Evolutionary conservation across 495 filamentous ascomycete genomes (phyloP).

Genomic region (Penicillium atrosanguineum): DNA sequence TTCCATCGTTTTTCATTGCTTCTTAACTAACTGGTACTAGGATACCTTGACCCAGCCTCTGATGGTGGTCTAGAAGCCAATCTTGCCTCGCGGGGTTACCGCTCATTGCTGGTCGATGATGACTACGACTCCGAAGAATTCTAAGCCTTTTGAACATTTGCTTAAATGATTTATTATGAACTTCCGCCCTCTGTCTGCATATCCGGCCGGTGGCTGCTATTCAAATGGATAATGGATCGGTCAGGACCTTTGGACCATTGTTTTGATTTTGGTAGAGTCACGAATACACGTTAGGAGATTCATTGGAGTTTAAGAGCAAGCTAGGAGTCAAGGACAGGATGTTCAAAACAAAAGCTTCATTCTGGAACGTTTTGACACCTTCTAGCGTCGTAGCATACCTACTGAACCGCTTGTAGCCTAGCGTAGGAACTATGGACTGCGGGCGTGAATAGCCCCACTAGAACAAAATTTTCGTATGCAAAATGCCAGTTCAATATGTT

Average conservation of each 20-base stretch:
- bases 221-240: background rate
- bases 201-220: background rate
- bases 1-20: background rate
- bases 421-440: too few relatives aligned
- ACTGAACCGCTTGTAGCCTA: too few relatives aligned
- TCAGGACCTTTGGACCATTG: background rate
- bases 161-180: background rate
- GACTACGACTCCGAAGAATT: conserved; percentile 54
- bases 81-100: conserved; percentile 53
- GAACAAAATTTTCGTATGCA: too few relatives aligned
- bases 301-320: background rate
- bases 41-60: conserved; percentile 80
- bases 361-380: background rate
- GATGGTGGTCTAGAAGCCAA: conserved; percentile 87
- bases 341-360: background rate
- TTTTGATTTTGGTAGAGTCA: background rate
- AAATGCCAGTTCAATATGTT: too few relatives aligned
- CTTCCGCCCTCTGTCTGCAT: background rate
- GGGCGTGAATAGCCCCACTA: too few relatives aligned
- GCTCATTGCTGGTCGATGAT: conserved; percentile 48
- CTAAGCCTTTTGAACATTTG: conserved; percentile 17
- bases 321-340: background rate
- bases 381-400: background rate
- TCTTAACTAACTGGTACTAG: conserved; percentile 29
- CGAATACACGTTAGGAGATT: background rate